phyloP scores from a whole-genome alignment of 768 basidiomycete species.

The Russula griseocarnosa region DNA sequence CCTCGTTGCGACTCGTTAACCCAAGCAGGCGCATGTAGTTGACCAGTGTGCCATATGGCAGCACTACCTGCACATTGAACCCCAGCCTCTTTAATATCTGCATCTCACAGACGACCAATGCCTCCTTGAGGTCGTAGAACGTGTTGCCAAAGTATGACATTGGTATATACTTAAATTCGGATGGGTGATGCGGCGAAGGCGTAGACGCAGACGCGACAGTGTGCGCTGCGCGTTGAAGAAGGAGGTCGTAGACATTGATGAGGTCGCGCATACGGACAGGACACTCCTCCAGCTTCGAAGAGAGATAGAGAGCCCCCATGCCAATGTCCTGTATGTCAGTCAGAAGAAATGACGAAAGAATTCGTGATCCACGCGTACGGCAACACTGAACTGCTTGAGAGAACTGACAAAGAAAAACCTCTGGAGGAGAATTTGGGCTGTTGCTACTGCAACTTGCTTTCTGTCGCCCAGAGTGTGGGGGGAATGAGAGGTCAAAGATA shows the following conservation, averaged over 20 bases:
- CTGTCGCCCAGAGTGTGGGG: slow-evolving; percentile 38
- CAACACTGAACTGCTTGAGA: slow-evolving; percentile 91
- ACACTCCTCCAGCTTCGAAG: slow-evolving; percentile 91
- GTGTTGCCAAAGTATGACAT: slow-evolving; percentile 87
- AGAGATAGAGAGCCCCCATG: slow-evolving; percentile 84
- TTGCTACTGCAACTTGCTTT: slow-evolving; percentile 95
- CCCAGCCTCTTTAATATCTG: slow-evolving; percentile 94
- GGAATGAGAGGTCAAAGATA: slow-evolving; percentile 7
- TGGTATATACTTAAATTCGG: slow-evolving; percentile 60
- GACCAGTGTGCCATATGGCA: slow-evolving; percentile 91
- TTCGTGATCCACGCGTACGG: slow-evolving; percentile 49
- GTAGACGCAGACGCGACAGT: slow-evolving; percentile 36
- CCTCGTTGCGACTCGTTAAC: slow-evolving; percentile 65
- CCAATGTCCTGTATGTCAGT: slow-evolving; percentile 60
- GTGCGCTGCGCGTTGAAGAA: slow-evolving; percentile 71
- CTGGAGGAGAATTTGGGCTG: slow-evolving; percentile 94
- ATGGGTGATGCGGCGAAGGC: slow-evolving; percentile 34
- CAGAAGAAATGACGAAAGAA: not conserved
- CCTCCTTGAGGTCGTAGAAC: slow-evolving; percentile 94
- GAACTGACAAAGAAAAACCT: slow-evolving; percentile 96
- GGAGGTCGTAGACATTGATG: slow-evolving; percentile 88
- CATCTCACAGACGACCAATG: slow-evolving; percentile 93
- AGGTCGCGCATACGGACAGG: slow-evolving; percentile 89
- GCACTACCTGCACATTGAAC: slow-evolving; percentile 89
- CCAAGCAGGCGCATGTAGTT: slow-evolving; percentile 91